Evolutionary conservation across 2,329 filamentous ascomycete genomes (phyloP).

Genomic region (Reticulascus tulasneorum): DNA sequence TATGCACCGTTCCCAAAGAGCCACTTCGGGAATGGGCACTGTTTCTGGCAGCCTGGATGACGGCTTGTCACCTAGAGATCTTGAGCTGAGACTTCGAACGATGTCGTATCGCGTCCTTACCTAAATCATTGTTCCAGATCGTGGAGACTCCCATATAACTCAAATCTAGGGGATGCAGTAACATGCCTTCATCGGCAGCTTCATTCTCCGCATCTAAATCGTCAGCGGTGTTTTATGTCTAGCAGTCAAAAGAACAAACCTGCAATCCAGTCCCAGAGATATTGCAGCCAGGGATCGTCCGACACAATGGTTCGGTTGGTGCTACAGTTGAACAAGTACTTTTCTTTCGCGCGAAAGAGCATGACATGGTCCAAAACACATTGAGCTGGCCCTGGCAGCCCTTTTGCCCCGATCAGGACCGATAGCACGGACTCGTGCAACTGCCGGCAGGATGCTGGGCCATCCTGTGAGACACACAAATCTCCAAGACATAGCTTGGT

Average conservation of each 20-base stretch:
- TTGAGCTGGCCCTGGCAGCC: slow-evolving; percentile 48
- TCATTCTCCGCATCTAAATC: slow-evolving; percentile 56
- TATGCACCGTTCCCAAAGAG: slow-evolving; percentile 59
- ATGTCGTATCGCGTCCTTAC: slow-evolving; percentile 31
- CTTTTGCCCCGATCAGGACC: slow-evolving; percentile 38
- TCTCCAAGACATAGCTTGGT: slow-evolving; percentile 29
- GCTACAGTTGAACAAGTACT: slow-evolving; percentile 60
- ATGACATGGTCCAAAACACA: slow-evolving; percentile 53
- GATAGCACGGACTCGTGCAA: slow-evolving; percentile 53
- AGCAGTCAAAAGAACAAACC: slow-evolving; percentile 39
- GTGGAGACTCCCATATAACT: slow-evolving; percentile 71
- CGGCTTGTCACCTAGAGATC: slow-evolving; percentile 41
- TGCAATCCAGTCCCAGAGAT: slow-evolving; percentile 73
- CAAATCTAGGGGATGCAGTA: slow-evolving; percentile 63
- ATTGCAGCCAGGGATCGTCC: slow-evolving; percentile 71
- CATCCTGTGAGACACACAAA: slow-evolving; percentile 30
- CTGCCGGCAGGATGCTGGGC: slow-evolving; percentile 47
- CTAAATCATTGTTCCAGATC: slow-evolving; percentile 69
- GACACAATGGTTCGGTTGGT: slow-evolving; percentile 64
- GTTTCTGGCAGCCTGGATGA: slow-evolving; percentile 43
- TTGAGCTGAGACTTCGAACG: slow-evolving; percentile 9
- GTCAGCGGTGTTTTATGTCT: slow-evolving; percentile 14
- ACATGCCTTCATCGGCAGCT: slow-evolving; percentile 66
- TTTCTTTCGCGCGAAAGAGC: slow-evolving; percentile 56
- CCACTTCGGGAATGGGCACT: slow-evolving; percentile 40